A percentile compares a stretch with the other conserved stretches of the same genome.
These are phyloP conservation scores for Cercospora nicotianae DNA, from an alignment of 2,329 filamentous ascomycete species.

Conservation along the genomic window DNA sequence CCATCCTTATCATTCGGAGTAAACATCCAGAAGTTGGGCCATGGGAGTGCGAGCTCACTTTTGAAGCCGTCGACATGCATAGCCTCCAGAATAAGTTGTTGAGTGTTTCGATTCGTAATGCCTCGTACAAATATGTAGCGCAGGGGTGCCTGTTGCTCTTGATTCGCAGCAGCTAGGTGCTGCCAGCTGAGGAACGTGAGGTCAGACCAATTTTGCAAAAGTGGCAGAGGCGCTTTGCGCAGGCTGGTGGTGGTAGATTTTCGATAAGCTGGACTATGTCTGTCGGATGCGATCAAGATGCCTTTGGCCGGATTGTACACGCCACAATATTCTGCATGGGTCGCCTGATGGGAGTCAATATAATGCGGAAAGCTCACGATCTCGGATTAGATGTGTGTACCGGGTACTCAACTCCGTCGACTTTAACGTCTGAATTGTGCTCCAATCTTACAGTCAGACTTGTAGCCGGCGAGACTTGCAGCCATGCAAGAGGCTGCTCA, in stretches of 20 bases:
- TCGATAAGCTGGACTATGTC: constrained; percentile 5
- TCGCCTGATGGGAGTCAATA: neutral
- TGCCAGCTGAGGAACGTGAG: constrained; percentile 10
- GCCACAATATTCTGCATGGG: constrained; percentile 11
- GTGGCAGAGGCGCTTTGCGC: constrained; percentile 4
- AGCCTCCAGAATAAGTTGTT: constrained; percentile 4
- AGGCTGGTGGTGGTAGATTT: neutral
- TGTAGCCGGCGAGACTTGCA: neutral
- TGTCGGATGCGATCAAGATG: constrained; percentile 6
- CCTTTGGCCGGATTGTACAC: constrained; percentile 7
- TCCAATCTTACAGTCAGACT: constrained; percentile 1
- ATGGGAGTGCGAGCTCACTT: neutral
- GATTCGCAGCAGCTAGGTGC: neutral
- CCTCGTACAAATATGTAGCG: constrained; percentile 8
- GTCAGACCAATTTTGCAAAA: constrained; percentile 10
- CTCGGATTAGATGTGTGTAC: neutral
- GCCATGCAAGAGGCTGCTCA: neutral
- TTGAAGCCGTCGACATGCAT: constrained; percentile 5
- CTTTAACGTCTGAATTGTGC: constrained; percentile 4
- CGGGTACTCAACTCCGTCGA: neutral
- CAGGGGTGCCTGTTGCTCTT: neutral
- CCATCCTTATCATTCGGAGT: neutral
- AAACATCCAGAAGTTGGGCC: constrained; percentile 12
- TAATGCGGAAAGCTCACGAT: neutral
- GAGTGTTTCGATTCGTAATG: constrained; percentile 8